Evolutionary conservation across 768 basidiomycete species (phyloP), one percentile per base, ranked within the genome.

Genomic region (Lentinula lateritia): DNA sequence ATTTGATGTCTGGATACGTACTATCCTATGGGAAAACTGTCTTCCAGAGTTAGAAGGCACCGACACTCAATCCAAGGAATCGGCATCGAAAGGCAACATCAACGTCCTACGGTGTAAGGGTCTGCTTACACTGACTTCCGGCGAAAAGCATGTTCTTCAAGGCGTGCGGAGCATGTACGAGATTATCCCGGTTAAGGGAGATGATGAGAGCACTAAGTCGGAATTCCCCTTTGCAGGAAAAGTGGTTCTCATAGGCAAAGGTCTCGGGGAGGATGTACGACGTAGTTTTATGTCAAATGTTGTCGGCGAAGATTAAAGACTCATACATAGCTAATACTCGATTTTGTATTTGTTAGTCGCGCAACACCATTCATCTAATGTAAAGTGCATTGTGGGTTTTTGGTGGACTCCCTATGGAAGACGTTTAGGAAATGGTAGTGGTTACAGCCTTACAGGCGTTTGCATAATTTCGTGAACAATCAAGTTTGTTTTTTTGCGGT

Each of bases 161-260:
- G 97, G 95, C 2, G 97, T 99, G 12, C 79, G 92, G 65, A 92
- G 78, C 66, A 81, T 98, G 72, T 99, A 95, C 70, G 96, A 99
- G 66, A 82, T 95, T 13, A 69, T 72, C 0, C 73, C 78, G 54
- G 75, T 86, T 43, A 76, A 76, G 58, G 68, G 67, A n/a, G 73
- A 69, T 45, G 71, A 70, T 61, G 18, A 59, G 13, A 38, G 20
- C 38, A 39, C 39, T 1, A 74, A 71, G 7, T 58, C 84, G 28
- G 86, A 82, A 1, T 69, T 87, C 39, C 83, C 84, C 0, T 82
- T 84, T 52, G 73, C 73, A 15, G 93, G 93, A 28, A 96, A 95
- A 74, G 69, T 96, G 23, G 91, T 95, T 2, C 80, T 96, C 62
- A 95, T 96, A 50, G 94, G 94, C 10, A 91, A 89, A 69, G 90